Conservation (phyloP, 768 basidiomycete genomes). For the Tulasnella calospora region DNA sequence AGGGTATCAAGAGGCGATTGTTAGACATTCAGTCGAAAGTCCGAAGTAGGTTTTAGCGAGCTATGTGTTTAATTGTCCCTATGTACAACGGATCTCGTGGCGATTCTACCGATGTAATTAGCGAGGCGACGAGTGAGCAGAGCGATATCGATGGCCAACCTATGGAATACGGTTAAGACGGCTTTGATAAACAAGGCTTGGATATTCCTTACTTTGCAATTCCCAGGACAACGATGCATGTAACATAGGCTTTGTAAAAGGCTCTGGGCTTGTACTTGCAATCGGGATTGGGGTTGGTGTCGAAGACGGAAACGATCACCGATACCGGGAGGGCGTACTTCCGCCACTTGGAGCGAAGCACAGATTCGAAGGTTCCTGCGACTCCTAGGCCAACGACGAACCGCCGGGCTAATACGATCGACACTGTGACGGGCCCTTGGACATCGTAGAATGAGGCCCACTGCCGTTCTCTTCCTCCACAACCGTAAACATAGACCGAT, state of each 20-base stretch:
- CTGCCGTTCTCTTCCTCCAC: background rate
- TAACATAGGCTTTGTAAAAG: background rate
- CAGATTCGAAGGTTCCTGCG: background rate
- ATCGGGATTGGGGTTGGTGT: background rate
- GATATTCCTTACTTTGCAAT: background rate
- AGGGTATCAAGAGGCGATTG: constrained; percentile 14
- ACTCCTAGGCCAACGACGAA: constrained; percentile 12
- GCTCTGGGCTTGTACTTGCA: background rate
- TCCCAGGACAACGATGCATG: background rate
- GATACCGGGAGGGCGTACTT: background rate
- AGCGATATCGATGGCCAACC: background rate
- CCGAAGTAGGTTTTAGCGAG: constrained; percentile 25
- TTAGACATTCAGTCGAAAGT: constrained; percentile 27
- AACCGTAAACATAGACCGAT: background rate
- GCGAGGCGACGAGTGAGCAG: background rate
- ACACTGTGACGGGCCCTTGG: background rate
- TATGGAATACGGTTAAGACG: background rate
- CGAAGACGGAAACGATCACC: background rate
- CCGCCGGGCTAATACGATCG: background rate
- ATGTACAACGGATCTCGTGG: constrained; percentile 7
- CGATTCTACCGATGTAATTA: background rate
- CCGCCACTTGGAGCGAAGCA: background rate
- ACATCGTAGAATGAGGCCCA: background rate
- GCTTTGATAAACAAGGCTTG: background rate
- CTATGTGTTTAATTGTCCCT: background rate